These are phyloP conservation scores for Solanum chiquidenum DNA, from an alignment of 257 asterid genomes.

Conservation along the genomic window DNA sequence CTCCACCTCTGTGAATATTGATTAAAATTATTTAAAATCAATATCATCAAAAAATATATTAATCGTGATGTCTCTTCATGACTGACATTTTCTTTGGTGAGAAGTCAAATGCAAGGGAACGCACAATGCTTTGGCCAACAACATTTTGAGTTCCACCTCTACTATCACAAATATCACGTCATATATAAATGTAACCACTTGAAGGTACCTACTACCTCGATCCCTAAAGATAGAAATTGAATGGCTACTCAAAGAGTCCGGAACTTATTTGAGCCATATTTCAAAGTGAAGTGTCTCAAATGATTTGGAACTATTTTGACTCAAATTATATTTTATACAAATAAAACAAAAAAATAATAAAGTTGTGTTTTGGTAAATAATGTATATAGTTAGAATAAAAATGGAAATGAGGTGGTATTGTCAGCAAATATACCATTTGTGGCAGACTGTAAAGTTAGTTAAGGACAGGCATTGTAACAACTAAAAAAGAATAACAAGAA, in stretches of 20 bases:
- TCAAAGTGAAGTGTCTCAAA: too few relatives aligned
- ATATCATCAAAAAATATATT: not conserved
- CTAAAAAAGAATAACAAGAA: not conserved
- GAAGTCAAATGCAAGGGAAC: not conserved
- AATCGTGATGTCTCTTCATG: not conserved
- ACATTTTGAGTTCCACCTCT: not conserved
- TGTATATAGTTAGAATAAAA: not conserved
- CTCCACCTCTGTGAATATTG: too few relatives aligned
- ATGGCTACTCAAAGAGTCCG: not conserved
- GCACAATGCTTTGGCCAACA: not conserved
- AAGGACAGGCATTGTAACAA: not conserved
- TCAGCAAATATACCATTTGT: not conserved
- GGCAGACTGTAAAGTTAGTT: not conserved
- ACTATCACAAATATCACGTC: not conserved
- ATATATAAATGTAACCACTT: not conserved
- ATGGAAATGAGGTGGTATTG: not conserved
- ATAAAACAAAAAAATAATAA: not conserved
- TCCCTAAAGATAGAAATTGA: not conserved
- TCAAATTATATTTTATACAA: not conserved
- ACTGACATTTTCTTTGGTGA: not conserved
- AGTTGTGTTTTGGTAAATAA: not conserved
- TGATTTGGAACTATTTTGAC: not conserved
- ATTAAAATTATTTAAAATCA: not conserved
- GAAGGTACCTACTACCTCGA: not conserved
- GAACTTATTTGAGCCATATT: too few relatives aligned